Conservation (phyloP, 2,329 filamentous ascomycete species). For the Beauveria scarabaeidicola region DNA sequence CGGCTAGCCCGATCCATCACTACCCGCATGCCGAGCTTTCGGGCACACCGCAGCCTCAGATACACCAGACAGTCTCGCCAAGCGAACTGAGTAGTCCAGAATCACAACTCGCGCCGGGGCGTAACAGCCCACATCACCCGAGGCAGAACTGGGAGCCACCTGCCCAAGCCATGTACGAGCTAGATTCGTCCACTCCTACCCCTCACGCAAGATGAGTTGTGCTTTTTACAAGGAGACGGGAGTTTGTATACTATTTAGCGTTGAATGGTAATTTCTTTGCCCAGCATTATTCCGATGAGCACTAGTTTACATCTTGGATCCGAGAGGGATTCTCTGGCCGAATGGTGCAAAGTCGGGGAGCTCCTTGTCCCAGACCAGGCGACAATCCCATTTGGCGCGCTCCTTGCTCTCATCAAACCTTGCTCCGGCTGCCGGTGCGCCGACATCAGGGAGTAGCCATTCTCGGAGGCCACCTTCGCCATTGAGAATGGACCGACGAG, state of each 20-base stretch:
- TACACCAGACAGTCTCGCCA: not conserved
- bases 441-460: conserved; percentile 10
- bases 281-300: not conserved
- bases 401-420: conserved; percentile 8
- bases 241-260: not conserved
- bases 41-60: not conserved
- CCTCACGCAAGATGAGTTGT: not conserved
- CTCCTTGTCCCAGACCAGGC: conserved; percentile 10
- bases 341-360: conserved; percentile 8
- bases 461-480: conserved; percentile 11
- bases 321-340: not conserved
- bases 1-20: not conserved
- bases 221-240: not conserved
- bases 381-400: conserved; percentile 10
- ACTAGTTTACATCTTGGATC: conserved; percentile 7
- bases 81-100: conserved; percentile 6
- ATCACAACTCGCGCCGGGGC: not conserved
- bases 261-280: not conserved
- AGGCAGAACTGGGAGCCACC: not conserved
- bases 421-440: not conserved
- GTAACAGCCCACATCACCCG: not conserved
- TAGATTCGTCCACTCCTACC: not conserved
- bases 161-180: not conserved
- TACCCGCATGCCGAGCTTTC: not conserved
- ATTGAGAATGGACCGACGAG: conserved; percentile 9